Evolutionary conservation across 371 early-diverging fungal species (phyloP), one percentile per base, ranked within the genome.

Genomic region (Neoconidiobolus thromboides): DNA sequence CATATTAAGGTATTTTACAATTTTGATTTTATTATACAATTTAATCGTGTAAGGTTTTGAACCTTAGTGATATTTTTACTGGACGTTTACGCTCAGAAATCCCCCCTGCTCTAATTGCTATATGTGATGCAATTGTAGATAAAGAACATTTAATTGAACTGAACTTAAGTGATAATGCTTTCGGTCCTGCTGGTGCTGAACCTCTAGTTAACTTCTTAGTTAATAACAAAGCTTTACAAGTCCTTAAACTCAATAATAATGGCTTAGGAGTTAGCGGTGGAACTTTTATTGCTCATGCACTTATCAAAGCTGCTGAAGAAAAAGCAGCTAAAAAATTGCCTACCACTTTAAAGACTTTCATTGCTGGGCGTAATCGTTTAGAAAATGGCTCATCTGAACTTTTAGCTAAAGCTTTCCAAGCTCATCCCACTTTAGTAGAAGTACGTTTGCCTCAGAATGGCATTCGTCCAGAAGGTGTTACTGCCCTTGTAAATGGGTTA

Each of bases 401-500:
- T 12, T 65, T 96, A 47, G 81, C 90, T 51, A 73, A 84, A 59
- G 93, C 93, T 3, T 86, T 93, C 67, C 79, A 80, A 12, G 80
- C 84, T 3, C 87, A 90, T 60, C 81, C 77, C 37, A 76, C 77
- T 1, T 66, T 97, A 43, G 73, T 71, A 43, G 83, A 85, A 50
- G 76, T 97, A n/a, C 80, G 87, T 60, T 84, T 97, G 82, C 93
- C 93, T 40, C 96, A 97, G 69, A 94, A 97, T 69, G 91, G 93
- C 60, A 97, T 97, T 62, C 87, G 96, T 37, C 86, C 92, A 7
- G 94, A 91, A 46, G 96, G 97, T 61, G 83, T 95, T 56, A 69
- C 66, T 15, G 74, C 74, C 60, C 68, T 97, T 46, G 70, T 87
- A 36, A 66, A 67, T n/a, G 86, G 87, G 6, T 69, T 95, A 7